phyloP scores from a whole-genome alignment of 257 asterid species.

The Vinca minor region DNA sequence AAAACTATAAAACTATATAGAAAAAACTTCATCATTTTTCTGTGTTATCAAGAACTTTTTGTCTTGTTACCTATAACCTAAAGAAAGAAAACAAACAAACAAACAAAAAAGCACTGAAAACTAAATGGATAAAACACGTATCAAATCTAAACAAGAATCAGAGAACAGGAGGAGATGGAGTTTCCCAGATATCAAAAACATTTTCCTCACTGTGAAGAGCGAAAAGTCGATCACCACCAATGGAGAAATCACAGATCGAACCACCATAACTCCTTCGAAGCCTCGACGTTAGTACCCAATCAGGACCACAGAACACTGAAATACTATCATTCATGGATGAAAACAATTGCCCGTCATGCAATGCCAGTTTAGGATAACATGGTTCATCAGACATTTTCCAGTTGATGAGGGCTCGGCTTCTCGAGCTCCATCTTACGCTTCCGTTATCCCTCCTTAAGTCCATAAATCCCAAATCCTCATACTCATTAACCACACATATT shows the following conservation, averaged over 20 bases:
- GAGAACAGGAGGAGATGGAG: slow-evolving; percentile 51
- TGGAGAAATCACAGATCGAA: slow-evolving; percentile 82
- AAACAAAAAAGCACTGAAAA: slow-evolving; percentile 12
- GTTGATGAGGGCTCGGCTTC: slow-evolving; percentile 77
- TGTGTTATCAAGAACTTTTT: neutral
- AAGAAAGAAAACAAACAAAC: slow-evolving; percentile 13
- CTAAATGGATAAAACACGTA: neutral
- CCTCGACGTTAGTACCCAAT: slow-evolving; percentile 74
- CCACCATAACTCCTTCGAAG: slow-evolving; percentile 72
- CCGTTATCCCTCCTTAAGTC: slow-evolving; percentile 61
- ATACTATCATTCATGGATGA: slow-evolving; percentile 84
- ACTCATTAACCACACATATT: slow-evolving; percentile 81
- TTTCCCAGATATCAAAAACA: slow-evolving; percentile 84
- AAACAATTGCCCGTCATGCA: slow-evolving; percentile 67
- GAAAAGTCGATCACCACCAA: slow-evolving; percentile 79
- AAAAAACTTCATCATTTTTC: neutral
- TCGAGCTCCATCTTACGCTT: slow-evolving; percentile 79
- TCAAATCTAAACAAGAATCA: slow-evolving; percentile 27
- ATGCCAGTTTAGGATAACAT: slow-evolving; percentile 74
- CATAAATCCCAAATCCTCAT: slow-evolving; percentile 84
- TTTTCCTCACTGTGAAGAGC: slow-evolving; percentile 88
- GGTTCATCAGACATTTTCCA: slow-evolving; percentile 85
- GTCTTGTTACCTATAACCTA: slow-evolving; percentile 18
- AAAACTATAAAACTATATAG: too few species aligned
- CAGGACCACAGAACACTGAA: slow-evolving; percentile 79